These are phyloP conservation scores for Raphidocelis subcapitata DNA, from an alignment of 139 green algal genomes.

Conservation along the genomic window DNA sequence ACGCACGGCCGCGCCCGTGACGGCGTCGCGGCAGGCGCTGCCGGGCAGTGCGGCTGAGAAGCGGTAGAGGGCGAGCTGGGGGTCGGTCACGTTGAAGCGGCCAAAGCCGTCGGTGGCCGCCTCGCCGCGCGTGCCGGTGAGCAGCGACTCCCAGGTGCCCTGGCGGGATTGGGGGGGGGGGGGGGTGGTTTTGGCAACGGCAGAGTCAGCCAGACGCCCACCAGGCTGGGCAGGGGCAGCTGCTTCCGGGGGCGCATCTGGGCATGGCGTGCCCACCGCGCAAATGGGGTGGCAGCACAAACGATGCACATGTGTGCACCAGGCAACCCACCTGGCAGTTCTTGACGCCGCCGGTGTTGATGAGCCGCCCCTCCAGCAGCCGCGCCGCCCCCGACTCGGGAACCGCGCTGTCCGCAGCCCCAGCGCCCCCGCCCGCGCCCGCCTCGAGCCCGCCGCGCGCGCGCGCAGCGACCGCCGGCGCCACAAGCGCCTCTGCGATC, in stretches of 20 bases:
- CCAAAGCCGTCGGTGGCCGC: neutral
- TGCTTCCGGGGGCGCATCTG: too few relatives aligned
- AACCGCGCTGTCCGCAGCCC: too few relatives aligned
- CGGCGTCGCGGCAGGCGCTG: neutral
- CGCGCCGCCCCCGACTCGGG: neutral
- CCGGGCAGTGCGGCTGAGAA: neutral
- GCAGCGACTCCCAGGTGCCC: neutral
- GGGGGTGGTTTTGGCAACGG: too few relatives aligned
- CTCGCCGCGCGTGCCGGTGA: neutral
- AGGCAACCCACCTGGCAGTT: slow-evolving; percentile 18
- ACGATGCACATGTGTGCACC: too few relatives aligned
- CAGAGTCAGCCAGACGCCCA: neutral
- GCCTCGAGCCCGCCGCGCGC: neutral
- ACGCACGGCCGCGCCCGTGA: neutral
- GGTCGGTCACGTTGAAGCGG: neutral
- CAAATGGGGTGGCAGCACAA: too few relatives aligned
- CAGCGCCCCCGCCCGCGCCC: too few relatives aligned
- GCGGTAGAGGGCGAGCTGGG: neutral
- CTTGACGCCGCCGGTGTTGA: slow-evolving; percentile 13
- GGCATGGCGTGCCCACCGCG: too few relatives aligned
- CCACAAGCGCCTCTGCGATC: neutral
- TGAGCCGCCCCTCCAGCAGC: neutral
- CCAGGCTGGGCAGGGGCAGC: neutral
- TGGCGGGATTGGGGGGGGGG: neutral
- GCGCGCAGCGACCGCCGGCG: neutral